Evolutionary conservation across 768 basidiomycete genomes (phyloP).

Genomic region (Termitomyces sp.): DNA sequence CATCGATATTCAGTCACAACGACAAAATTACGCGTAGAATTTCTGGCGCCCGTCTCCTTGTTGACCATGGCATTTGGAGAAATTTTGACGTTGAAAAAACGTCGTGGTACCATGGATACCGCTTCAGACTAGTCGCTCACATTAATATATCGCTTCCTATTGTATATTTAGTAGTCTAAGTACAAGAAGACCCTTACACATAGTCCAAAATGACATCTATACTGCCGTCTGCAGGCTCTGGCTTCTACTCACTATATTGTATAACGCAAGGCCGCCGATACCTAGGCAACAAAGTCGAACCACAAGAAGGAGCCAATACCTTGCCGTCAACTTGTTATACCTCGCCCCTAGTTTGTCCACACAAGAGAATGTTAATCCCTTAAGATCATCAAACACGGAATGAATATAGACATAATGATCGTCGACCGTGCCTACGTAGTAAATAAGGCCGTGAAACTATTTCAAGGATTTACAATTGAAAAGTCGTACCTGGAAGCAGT

Average conservation of each 20-base stretch:
- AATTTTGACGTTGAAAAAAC: neutral
- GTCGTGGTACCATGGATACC: neutral
- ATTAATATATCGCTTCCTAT: neutral
- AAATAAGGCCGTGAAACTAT: neutral
- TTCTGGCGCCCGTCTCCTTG: too few species aligned
- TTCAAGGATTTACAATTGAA: neutral
- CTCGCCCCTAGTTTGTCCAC: slow-evolving; percentile 30
- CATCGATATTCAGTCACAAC: too few species aligned
- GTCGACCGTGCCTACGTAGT: slow-evolving; percentile 21
- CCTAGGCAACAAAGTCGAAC: slow-evolving; percentile 25
- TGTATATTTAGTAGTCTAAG: neutral
- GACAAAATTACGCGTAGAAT: too few species aligned
- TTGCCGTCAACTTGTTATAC: slow-evolving; percentile 35
- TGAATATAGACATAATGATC: slow-evolving; percentile 27
- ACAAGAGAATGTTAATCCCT: slow-evolving; percentile 31
- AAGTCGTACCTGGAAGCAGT: slow-evolving; percentile 23
- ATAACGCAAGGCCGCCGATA: slow-evolving; percentile 25
- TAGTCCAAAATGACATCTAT: neutral
- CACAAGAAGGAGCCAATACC: slow-evolving; percentile 27
- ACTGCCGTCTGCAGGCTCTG: neutral
- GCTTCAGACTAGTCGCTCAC: neutral
- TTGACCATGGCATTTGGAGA: too few species aligned
- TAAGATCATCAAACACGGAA: slow-evolving; percentile 27
- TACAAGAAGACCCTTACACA: neutral
- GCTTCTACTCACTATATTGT: slow-evolving; percentile 19